Evolutionary conservation across 257 asterid species (phyloP).

Genomic region (Nicotiana sylvestris): DNA sequence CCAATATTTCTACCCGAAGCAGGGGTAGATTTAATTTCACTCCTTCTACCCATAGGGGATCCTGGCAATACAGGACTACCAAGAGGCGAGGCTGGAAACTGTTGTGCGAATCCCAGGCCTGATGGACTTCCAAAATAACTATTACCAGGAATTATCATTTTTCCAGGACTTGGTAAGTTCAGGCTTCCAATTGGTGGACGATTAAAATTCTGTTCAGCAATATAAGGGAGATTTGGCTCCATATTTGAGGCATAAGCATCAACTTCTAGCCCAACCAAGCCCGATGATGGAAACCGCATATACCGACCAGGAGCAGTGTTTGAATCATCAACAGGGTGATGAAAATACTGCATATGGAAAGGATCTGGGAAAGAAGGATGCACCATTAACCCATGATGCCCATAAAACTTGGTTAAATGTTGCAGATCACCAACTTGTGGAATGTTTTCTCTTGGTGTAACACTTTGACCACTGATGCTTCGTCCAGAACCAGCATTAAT

Average conservation of each 20-base stretch:
- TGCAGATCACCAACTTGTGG: constrained; percentile 43
- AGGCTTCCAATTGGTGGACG: constrained; percentile 36
- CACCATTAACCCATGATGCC: constrained; percentile 57
- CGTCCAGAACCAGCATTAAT: constrained; percentile 56
- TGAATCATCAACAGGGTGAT: constrained; percentile 53
- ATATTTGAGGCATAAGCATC: constrained; percentile 46
- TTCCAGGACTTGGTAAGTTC: constrained; percentile 48
- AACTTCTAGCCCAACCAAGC: constrained; percentile 34
- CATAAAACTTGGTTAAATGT: constrained; percentile 53
- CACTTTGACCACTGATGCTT: constrained; percentile 47
- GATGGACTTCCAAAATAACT: constrained; percentile 56
- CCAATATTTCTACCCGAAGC: constrained; percentile 44
- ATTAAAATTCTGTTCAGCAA: constrained; percentile 53
- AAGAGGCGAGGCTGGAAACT: constrained; percentile 58
- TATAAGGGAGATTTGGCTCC: constrained; percentile 33
- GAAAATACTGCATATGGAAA: constrained; percentile 66
- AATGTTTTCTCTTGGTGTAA: constrained; percentile 40
- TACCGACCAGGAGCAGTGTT: constrained; percentile 50
- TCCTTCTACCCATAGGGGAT: constrained; percentile 62
- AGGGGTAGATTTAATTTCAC: constrained; percentile 47
- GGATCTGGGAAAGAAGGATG: constrained; percentile 62
- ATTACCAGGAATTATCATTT: constrained; percentile 36
- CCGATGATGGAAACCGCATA: constrained; percentile 41
- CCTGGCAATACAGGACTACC: constrained; percentile 70
- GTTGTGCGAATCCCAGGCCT: constrained; percentile 50